Evolutionary conservation across 176 grass and related monocot species (phyloP), one percentile per base, ranked within the genome.

Genomic region (Triticum urartu): DNA sequence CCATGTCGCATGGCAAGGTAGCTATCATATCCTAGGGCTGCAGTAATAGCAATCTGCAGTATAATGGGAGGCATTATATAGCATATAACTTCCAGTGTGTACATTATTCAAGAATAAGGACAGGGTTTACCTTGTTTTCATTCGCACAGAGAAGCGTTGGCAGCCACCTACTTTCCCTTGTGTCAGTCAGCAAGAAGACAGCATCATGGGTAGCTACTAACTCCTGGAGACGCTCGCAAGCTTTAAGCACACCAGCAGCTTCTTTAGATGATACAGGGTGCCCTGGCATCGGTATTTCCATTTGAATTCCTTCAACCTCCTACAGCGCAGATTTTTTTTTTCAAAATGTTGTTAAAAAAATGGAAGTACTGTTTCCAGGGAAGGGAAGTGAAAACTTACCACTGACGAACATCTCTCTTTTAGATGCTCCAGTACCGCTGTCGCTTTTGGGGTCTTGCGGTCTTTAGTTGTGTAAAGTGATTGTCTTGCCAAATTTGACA

Each of bases 81-180:
- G 79, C 82, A 81, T 74, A 67, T 83, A 65, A 83, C 34, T 22
- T 84, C 12, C 21, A 14, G 72, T 14, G 21, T 83, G 26, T 79
- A 61, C 28, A 87, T 32, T 43, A 80, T 79, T 45, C 32, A 85
- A 86, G 68, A 75, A 87, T 74, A 34, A 11, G n/a, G 24, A 72
- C 14, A 79, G 80, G 24, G 9, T 15, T 50, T 84, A 92, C 96
- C 92, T 98, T 98, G 74, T 95, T 98, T 89, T 87, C 83, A 59
- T 87, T 84, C 28, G 93, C 60, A 77, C 96, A 98, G 42, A 98
- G 83, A 28, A 98, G 90, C 15, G 96, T 89, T 20, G 96, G 96
- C 86, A 98, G 88, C 96, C 96, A 98, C 48, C 96, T 95, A 81
- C 96, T 98, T 87, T 98, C 96, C 88, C 96, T 89, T 24, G 96